Evolutionary conservation across 768 basidiomycete genomes (phyloP).

Genomic region (Amanita rubescens): DNA sequence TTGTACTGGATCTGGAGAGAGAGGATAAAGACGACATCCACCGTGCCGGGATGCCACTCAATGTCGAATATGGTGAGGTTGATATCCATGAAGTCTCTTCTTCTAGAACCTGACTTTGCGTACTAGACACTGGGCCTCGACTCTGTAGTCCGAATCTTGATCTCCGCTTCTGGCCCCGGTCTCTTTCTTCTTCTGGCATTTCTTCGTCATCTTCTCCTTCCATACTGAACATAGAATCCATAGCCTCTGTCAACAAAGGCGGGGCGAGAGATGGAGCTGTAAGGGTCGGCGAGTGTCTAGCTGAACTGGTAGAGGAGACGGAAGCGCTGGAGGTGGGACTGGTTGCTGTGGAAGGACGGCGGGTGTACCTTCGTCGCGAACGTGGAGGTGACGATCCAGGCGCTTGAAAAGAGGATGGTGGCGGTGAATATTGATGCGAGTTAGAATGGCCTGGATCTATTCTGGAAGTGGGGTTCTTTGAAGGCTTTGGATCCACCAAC

Average conservation of each 20-base stretch:
- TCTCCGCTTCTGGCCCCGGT: neutral
- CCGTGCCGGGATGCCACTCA: constrained; percentile 40
- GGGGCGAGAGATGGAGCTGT: constrained; percentile 29
- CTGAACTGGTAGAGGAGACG: constrained; percentile 21
- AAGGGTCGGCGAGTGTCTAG: constrained; percentile 24
- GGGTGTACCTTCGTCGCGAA: constrained; percentile 16
- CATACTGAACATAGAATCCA: neutral
- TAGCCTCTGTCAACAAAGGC: constrained; percentile 23
- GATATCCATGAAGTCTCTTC: constrained; percentile 7
- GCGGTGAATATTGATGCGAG: neutral
- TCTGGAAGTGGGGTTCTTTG: no score
- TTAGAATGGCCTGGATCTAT: no score
- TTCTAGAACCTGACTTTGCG: constrained; percentile 3
- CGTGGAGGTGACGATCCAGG: neutral
- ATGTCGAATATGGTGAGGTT: constrained; percentile 28
- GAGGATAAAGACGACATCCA: constrained; percentile 41
- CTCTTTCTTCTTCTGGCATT: no score
- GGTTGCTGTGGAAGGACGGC: neutral
- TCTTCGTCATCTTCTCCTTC: no score
- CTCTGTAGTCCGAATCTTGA: neutral
- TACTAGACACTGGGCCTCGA: constrained; percentile 8
- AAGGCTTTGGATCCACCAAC: neutral
- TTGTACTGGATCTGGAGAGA: neutral
- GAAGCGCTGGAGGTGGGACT: constrained; percentile 13
- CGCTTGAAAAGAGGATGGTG: neutral